phyloP scores from a whole-genome alignment of 2,329 filamentous ascomycete genomes.

The Cadophora sp. region DNA sequence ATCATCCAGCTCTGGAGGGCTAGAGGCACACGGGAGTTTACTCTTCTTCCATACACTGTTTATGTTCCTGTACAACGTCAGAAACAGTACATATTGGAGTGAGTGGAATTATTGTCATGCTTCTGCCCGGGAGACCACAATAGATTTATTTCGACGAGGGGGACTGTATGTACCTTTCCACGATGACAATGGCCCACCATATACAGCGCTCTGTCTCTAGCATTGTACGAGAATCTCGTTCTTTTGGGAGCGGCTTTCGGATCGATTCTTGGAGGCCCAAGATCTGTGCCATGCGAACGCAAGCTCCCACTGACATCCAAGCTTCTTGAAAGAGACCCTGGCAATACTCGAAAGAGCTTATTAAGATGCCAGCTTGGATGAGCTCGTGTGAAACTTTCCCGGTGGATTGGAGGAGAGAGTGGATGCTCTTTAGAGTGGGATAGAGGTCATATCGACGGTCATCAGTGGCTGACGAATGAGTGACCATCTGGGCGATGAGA shows the following conservation, averaged over 20 bases:
- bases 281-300: constrained; percentile 31
- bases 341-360: constrained; percentile 31
- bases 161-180: constrained; percentile 27
- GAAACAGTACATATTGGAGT: neutral
- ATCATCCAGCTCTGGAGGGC: constrained; percentile 24
- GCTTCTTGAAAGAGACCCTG: constrained; percentile 30
- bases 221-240: neutral
- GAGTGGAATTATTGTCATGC: neutral
- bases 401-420: constrained; percentile 23
- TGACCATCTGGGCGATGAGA: constrained; percentile 23
- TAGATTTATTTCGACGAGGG: neutral
- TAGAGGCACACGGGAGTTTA: constrained; percentile 29
- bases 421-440: constrained; percentile 27
- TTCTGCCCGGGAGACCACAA: neutral
- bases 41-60: constrained; percentile 24
- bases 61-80: constrained; percentile 24
- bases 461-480: neutral
- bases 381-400: constrained; percentile 28
- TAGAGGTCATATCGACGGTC: constrained; percentile 27
- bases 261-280: constrained; percentile 27
- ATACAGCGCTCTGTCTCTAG: constrained; percentile 27
- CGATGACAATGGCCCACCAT: constrained; percentile 34
- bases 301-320: constrained; percentile 30
- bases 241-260: neutral
- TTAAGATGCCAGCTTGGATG: constrained; percentile 29